A percentile compares a stretch with the other conserved stretches of the same genome.
phyloP scores from a whole-genome alignment of 1,284 basidiomycete species.

The Sanghuangporus weigelae region DNA sequence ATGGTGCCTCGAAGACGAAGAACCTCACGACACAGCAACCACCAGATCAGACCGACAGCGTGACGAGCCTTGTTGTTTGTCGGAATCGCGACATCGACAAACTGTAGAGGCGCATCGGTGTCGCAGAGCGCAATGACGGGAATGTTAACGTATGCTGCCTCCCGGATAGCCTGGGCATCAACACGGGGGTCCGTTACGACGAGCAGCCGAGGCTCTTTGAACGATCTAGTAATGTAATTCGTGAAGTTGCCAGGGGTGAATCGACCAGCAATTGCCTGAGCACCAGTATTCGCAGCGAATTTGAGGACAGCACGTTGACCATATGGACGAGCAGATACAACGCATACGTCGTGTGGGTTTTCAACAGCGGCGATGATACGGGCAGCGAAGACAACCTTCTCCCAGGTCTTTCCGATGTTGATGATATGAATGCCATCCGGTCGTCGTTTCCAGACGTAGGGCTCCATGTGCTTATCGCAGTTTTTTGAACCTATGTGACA shows the following conservation, averaged over 20 bases:
- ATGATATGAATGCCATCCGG: slow-evolving; percentile 94
- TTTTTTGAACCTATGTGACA: slow-evolving; percentile 98
- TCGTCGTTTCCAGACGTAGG: slow-evolving; percentile 97
- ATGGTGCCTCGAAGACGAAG: slow-evolving; percentile 93
- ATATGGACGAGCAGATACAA: slow-evolving; percentile 97
- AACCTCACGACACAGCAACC: slow-evolving; percentile 97
- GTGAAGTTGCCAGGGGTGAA: slow-evolving; percentile 99
- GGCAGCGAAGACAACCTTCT: slow-evolving; percentile 95
- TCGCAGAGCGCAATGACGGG: slow-evolving; percentile 99
- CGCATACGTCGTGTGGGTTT: slow-evolving; percentile 97
- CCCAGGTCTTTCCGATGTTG: slow-evolving; percentile 99
- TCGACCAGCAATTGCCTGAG: slow-evolving; percentile 96
- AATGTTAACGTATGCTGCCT: slow-evolving; percentile 99
- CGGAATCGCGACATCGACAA: slow-evolving; percentile 97
- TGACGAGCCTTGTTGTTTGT: slow-evolving; percentile 99
- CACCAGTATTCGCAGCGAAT: slow-evolving; percentile 96
- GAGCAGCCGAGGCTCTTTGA: slow-evolving; percentile 99
- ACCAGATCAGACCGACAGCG: slow-evolving; percentile 98
- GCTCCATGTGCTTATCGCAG: slow-evolving; percentile 97
- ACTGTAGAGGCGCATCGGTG: slow-evolving; percentile 95
- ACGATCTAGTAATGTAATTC: slow-evolving; percentile 99
- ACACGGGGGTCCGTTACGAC: slow-evolving; percentile 98
- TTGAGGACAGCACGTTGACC: slow-evolving; percentile 99
- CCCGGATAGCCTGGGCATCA: slow-evolving; percentile 99
- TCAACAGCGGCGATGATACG: slow-evolving; percentile 93